A percentile compares a stretch with the other conserved stretches of the same genome.
Conservation (phyloP, 2,329 filamentous ascomycete genomes). For the Aspergillus viridinutans region DNA sequence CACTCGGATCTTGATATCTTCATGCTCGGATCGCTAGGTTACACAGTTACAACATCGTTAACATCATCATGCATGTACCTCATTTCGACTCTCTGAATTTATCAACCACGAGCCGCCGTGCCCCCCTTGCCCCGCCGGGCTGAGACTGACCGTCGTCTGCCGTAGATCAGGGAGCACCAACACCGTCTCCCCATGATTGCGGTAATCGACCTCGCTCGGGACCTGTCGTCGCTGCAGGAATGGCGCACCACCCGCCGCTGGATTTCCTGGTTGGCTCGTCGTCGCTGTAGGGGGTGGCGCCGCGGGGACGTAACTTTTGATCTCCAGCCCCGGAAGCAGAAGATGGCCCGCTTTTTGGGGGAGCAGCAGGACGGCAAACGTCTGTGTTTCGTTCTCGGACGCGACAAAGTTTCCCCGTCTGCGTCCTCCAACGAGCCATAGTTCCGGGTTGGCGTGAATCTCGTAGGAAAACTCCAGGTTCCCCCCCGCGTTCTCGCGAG, state of each 20-base stretch:
- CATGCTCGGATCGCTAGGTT: not conserved
- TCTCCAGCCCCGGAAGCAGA: conserved; percentile 74
- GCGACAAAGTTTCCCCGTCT: conserved; percentile 69
- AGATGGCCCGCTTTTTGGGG: conserved; percentile 74
- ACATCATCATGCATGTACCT: not conserved
- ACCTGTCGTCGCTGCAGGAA: conserved; percentile 34
- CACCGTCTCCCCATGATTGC: conserved; percentile 72
- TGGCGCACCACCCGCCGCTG: conserved; percentile 10
- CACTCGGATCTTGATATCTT: not conserved
- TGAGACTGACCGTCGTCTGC: conserved; percentile 69
- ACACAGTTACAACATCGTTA: not conserved
- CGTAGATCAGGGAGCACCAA: conserved; percentile 67
- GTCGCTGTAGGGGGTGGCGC: conserved; percentile 16
- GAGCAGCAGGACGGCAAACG: conserved; percentile 69
- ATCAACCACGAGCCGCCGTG: conserved; percentile 58
- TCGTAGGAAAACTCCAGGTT: conserved; percentile 79
- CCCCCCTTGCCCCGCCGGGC: conserved; percentile 59
- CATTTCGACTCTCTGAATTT: conserved; percentile 51
- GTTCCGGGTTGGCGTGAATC: conserved; percentile 66
- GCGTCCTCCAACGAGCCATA: conserved; percentile 81
- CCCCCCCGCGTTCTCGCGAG: conserved; percentile 33
- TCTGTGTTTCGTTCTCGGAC: conserved; percentile 43
- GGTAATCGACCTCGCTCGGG: conserved; percentile 73
- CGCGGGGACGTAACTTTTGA: conserved; percentile 57
- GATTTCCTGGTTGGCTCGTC: not conserved